A percentile compares a stretch with the other conserved stretches of the same genome.
Conservation (phyloP, 805 yeast genomes). For the Kluyveromyces starmeri region DNA sequence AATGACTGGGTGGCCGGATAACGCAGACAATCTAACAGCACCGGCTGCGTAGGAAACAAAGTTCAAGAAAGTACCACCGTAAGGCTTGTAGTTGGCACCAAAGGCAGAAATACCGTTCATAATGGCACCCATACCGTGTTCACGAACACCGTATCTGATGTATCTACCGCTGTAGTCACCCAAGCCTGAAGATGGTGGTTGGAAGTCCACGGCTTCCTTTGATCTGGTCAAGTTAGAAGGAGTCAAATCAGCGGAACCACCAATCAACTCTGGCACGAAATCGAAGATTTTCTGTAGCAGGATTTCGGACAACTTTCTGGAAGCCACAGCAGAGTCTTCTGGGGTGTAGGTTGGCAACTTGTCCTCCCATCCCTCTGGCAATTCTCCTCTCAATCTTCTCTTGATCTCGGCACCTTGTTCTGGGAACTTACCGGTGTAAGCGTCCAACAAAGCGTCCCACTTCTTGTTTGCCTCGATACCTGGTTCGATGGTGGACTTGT, state of each 20-base stretch:
- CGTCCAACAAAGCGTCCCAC: conserved; percentile 61
- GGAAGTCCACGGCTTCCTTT: conserved; percentile 80
- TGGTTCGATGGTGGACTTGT: conserved; percentile 41
- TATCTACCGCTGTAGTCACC: conserved; percentile 91
- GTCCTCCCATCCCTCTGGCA: conserved; percentile 78
- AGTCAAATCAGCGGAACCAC: conserved; percentile 98
- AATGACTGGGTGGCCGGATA: conserved; percentile 72
- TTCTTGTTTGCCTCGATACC: conserved; percentile 63
- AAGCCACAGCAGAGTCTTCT: conserved; percentile 74
- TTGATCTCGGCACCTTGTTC: conserved; percentile 66
- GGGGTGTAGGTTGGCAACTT: conserved; percentile 73
- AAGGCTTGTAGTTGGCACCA: conserved; percentile 75
- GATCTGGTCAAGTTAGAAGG: conserved; percentile 94
- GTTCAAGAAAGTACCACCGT: conserved; percentile 97
- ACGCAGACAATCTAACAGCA: conserved; percentile 77
- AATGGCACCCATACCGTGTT: conserved; percentile 98
- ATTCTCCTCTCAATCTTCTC: conserved; percentile 68
- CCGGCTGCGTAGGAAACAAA: conserved; percentile 80
- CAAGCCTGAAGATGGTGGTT: conserved; percentile 67
- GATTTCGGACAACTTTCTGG: conserved; percentile 88
- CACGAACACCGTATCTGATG: conserved; percentile 97
- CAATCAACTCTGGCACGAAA: conserved; percentile 77
- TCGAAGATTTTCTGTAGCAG: conserved; percentile 56
- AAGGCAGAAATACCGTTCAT: conserved; percentile 94
- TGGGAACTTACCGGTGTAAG: conserved; percentile 64